Conservation (phyloP, 306 rosid species). For the Oemleria cerasiformis region DNA sequence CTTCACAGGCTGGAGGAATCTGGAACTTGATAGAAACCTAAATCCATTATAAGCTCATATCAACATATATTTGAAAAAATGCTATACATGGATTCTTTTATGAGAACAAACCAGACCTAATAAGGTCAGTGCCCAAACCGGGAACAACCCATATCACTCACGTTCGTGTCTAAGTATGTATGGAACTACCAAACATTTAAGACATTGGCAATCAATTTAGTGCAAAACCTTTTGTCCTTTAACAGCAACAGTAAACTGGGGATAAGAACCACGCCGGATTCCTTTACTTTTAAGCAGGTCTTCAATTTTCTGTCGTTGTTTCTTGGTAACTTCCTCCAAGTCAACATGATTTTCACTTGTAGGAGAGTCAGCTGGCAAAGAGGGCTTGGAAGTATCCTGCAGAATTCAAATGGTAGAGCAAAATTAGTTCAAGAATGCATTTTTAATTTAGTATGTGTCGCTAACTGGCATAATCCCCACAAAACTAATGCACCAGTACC, state of each 20-base stretch:
- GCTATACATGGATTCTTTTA: not conserved
- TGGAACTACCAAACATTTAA: not conserved
- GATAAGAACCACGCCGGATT: conserved; percentile 50
- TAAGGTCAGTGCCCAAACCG: too few relatives aligned
- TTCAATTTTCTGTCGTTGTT: conserved; percentile 51
- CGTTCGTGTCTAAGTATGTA: too few relatives aligned
- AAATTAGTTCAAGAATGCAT: conserved; percentile 15
- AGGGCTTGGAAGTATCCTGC: conserved; percentile 31
- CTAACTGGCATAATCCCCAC: not conserved
- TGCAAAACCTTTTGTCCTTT: conserved; percentile 74
- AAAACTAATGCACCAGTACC: conserved; percentile 25
- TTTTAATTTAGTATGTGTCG: not conserved
- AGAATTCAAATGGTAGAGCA: not conserved
- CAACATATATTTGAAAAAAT: conserved; percentile 11
- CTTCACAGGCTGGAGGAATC: conserved; percentile 72
- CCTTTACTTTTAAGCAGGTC: conserved; percentile 55
- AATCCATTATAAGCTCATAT: conserved; percentile 26
- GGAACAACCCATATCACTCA: too few relatives aligned
- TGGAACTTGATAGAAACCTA: conserved; percentile 72
- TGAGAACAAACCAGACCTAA: not conserved
- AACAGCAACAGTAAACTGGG: conserved; percentile 59
- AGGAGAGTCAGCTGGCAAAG: conserved; percentile 29
- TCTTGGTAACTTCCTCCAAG: conserved; percentile 56
- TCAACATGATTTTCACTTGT: conserved; percentile 18
- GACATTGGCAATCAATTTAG: not conserved